A percentile compares a stretch with the other conserved stretches of the same genome.
phyloP scores from a whole-genome alignment of 1,139 yeast genomes.

The Chernovozyma sophiae-reginae region DNA sequence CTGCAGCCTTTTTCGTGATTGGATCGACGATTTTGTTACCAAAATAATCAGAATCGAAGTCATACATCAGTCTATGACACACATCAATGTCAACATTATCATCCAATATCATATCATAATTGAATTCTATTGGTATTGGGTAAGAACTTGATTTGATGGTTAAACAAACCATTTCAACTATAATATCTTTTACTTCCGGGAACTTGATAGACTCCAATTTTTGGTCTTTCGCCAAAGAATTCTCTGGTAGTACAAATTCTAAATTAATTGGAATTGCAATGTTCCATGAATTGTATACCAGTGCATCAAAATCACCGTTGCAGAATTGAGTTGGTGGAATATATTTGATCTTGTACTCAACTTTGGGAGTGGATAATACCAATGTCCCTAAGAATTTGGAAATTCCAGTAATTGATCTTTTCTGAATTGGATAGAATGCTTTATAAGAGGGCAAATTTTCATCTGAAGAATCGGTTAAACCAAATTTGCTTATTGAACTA shows the following conservation, averaged over 20 bases:
- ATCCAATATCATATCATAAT: conserved; percentile 35
- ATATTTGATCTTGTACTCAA: conserved; percentile 18
- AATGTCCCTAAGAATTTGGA: conserved; percentile 16
- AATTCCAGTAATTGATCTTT: conserved; percentile 12
- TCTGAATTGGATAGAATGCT: conserved; percentile 12
- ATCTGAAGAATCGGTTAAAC: neutral
- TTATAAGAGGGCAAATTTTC: conserved; percentile 7
- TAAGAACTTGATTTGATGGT: conserved; percentile 30
- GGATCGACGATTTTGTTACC: conserved; percentile 20
- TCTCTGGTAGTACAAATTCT: conserved; percentile 3
- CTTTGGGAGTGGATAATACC: conserved; percentile 24
- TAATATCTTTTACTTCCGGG: conserved; percentile 29
- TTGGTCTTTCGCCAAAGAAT: conserved; percentile 2
- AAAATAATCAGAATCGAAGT: conserved; percentile 24
- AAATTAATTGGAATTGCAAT: conserved; percentile 6
- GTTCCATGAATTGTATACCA: conserved; percentile 4
- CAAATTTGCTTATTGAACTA: neutral
- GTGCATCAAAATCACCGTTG: conserved; percentile 4
- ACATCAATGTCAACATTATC: conserved; percentile 11
- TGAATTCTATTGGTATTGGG: conserved; percentile 38
- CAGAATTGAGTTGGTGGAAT: conserved; percentile 6
- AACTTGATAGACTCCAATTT: conserved; percentile 7
- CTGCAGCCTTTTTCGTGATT: conserved; percentile 17
- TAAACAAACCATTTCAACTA: conserved; percentile 31
- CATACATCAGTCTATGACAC: conserved; percentile 7